A percentile compares a stretch with the other conserved stretches of the same genome.
Evolutionary conservation across 2,329 filamentous ascomycete species (phyloP).

Genomic region (Penicillium capsulatum): DNA sequence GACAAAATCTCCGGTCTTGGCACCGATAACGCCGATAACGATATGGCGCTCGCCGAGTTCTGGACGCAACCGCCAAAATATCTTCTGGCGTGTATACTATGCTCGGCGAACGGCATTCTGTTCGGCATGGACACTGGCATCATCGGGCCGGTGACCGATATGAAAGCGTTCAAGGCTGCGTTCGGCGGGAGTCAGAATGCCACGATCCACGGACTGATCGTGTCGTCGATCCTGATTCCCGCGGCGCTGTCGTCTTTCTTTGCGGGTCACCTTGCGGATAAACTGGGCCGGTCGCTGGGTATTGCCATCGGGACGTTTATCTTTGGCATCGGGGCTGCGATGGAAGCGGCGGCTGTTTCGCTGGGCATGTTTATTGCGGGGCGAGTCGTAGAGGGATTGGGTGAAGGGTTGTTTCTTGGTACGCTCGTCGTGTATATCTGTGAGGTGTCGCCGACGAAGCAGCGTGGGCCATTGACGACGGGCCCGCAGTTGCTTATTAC

Average conservation of each 20-base stretch:
- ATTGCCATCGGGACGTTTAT: constrained; percentile 51
- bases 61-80: constrained; percentile 9
- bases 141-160: constrained; percentile 54
- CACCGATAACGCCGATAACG: too few relatives aligned
- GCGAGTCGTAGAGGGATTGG: constrained; percentile 54
- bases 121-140: constrained; percentile 12
- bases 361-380: constrained; percentile 55
- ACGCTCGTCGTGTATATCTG: constrained; percentile 57
- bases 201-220: constrained; percentile 54
- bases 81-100: constrained; percentile 9
- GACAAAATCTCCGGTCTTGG: too few relatives aligned
- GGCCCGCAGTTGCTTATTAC: constrained; percentile 53
- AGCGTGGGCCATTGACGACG: constrained; percentile 50
- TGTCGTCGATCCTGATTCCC: constrained; percentile 57
- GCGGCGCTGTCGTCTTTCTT: constrained; percentile 56
- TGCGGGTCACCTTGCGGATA: constrained; percentile 52
- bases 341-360: constrained; percentile 49
- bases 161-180: constrained; percentile 49
- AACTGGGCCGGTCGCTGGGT: constrained; percentile 48
- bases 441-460: constrained; percentile 54
- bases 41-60: too few relatives aligned
- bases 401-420: constrained; percentile 57
- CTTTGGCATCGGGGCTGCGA: constrained; percentile 51
- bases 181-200: constrained; percentile 50
- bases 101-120: constrained; percentile 6